Percentiles rank a stretch among this genome's conserved stretches.
These are phyloP conservation scores for Mycosarcoma maydis DNA, from an alignment of 1,284 basidiomycete species.

Conservation along the genomic window DNA sequence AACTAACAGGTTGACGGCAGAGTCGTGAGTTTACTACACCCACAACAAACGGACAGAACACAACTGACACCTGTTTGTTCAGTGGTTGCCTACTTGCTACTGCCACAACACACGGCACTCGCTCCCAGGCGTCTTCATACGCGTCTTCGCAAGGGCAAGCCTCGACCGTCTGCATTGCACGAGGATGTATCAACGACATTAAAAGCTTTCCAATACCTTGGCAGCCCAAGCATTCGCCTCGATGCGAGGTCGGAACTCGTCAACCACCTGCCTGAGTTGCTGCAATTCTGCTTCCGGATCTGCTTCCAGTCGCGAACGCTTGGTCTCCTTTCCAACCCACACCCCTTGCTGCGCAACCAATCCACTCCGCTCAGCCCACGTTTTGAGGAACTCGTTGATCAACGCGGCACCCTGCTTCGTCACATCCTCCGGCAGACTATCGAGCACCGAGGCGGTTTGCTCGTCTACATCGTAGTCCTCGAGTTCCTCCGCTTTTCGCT, in stretches of 20 bases:
- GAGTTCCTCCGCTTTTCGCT: constrained; percentile 92
- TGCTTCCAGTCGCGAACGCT: constrained; percentile 29
- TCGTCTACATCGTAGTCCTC: constrained; percentile 80
- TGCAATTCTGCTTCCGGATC: constrained; percentile 74
- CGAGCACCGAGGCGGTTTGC: constrained; percentile 11
- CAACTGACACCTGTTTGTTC: too few relatives aligned
- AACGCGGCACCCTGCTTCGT: constrained; percentile 81
- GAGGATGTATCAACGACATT: too few relatives aligned
- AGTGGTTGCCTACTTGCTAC: too few relatives aligned
- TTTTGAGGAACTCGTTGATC: constrained; percentile 80
- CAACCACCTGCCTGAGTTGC: constrained; percentile 75
- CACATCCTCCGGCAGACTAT: constrained; percentile 70
- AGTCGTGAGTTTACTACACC: too few relatives aligned
- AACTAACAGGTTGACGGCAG: too few relatives aligned
- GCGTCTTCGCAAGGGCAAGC: too few relatives aligned
- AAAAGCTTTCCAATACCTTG: constrained; percentile 71
- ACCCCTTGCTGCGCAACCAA: constrained; percentile 11
- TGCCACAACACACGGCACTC: too few relatives aligned
- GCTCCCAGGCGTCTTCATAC: too few relatives aligned
- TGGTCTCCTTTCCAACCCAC: neutral
- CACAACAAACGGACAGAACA: too few relatives aligned
- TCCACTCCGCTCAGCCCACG: constrained; percentile 73
- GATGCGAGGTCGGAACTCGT: constrained; percentile 76
- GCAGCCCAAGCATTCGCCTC: constrained; percentile 82
- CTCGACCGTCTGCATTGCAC: too few relatives aligned